These are phyloP conservation scores for Fusarium secorum DNA, from an alignment of 2,329 filamentous ascomycete genomes.

Conservation along the genomic window DNA sequence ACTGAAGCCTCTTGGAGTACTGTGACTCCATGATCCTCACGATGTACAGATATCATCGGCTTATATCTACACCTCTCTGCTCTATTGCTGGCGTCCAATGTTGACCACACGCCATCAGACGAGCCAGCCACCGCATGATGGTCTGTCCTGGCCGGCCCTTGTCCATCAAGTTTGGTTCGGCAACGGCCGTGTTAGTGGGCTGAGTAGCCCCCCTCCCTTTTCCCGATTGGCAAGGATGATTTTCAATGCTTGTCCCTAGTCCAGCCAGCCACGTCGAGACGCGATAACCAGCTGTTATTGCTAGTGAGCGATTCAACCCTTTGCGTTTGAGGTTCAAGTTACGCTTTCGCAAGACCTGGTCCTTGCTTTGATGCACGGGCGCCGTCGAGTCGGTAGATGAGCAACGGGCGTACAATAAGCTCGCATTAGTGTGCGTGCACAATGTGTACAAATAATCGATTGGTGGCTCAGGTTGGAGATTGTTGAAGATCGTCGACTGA, in stretches of 20 bases:
- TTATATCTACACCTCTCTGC: slow-evolving; percentile 23
- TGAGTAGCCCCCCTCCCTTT: slow-evolving; percentile 21
- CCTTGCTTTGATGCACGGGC: slow-evolving; percentile 23
- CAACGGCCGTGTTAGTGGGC: slow-evolving; percentile 35
- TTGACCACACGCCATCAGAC: slow-evolving; percentile 19
- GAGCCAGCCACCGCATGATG: slow-evolving; percentile 32
- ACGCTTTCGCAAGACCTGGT: slow-evolving; percentile 10
- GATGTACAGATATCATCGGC: not conserved
- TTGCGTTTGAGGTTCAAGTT: not conserved
- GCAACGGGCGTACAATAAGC: slow-evolving; percentile 17
- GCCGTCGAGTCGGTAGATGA: slow-evolving; percentile 25
- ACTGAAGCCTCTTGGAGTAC: not conserved
- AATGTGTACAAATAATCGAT: not conserved
- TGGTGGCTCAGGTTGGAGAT: not conserved
- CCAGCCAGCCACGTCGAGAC: slow-evolving; percentile 24
- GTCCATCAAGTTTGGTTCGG: slow-evolving; percentile 32
- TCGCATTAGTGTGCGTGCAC: slow-evolving; percentile 9
- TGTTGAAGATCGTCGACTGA: not conserved
- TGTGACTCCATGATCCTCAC: not conserved
- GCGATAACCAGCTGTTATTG: slow-evolving; percentile 5
- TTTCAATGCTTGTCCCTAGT: slow-evolving; percentile 8
- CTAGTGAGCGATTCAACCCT: not conserved
- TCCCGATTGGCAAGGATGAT: slow-evolving; percentile 23
- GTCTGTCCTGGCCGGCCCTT: slow-evolving; percentile 23
- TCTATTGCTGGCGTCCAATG: slow-evolving; percentile 4